phyloP scores from a whole-genome alignment of 2,329 filamentous ascomycete genomes.

The Penicillium rolfsii region DNA sequence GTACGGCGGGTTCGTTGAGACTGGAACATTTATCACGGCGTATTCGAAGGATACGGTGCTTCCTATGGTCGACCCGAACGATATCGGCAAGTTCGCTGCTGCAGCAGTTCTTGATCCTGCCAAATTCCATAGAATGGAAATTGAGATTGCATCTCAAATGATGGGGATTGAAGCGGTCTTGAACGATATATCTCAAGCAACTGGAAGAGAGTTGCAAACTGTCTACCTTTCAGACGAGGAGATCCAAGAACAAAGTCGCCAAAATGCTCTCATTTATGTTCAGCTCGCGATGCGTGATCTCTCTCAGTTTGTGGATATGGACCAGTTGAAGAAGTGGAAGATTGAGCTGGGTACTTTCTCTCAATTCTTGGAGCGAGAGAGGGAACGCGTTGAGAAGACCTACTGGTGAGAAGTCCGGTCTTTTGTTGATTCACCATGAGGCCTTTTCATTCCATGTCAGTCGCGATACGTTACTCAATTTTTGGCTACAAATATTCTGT shows the following conservation, averaged over 20 bases:
- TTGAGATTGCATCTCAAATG: conserved; percentile 50
- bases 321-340: conserved; percentile 40
- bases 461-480: neutral
- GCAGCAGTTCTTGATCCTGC: conserved; percentile 50
- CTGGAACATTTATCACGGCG: conserved; percentile 46
- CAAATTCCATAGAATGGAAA: conserved; percentile 46
- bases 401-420: conserved; percentile 10
- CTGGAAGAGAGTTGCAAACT: conserved; percentile 41
- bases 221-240: conserved; percentile 50
- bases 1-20: conserved; percentile 46
- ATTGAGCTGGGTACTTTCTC: conserved; percentile 50
- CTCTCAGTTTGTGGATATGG: conserved; percentile 41
- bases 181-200: conserved; percentile 39
- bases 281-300: conserved; percentile 46
- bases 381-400: conserved; percentile 27
- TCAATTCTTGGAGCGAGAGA: conserved; percentile 50
- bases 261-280: conserved; percentile 45
- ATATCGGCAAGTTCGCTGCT: conserved; percentile 53
- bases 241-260: conserved; percentile 36
- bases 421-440: neutral
- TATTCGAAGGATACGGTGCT: conserved; percentile 42
- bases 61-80: conserved; percentile 52
- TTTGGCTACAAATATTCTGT: neutral
- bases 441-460: neutral
- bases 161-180: conserved; percentile 44